phyloP scores from a whole-genome alignment of 805 yeast genomes.

The Clavispora vitiphila region DNA sequence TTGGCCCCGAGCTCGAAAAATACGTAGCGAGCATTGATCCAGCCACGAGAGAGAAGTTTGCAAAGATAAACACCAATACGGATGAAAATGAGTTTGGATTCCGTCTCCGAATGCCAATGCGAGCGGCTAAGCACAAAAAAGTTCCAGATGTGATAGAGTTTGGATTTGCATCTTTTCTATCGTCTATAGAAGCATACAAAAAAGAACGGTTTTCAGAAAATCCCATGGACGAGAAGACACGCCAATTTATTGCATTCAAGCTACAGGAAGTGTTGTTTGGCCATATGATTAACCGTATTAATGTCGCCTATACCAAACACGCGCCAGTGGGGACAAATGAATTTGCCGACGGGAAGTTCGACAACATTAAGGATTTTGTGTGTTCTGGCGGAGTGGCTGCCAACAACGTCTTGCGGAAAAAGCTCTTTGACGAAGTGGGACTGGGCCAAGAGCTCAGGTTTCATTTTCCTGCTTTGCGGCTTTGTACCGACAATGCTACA shows the following conservation, averaged over 20 bases:
- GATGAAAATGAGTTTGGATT: constrained; percentile 20
- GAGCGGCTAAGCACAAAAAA: constrained; percentile 24
- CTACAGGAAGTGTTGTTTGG: constrained; percentile 64
- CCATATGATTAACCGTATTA: constrained; percentile 66
- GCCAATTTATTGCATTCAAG: constrained; percentile 48
- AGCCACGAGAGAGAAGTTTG: constrained; percentile 19
- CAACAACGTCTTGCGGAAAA: constrained; percentile 50
- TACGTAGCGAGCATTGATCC: constrained; percentile 36
- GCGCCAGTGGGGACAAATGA: constrained; percentile 20
- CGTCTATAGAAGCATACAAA: constrained; percentile 41
- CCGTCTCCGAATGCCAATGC: constrained; percentile 27
- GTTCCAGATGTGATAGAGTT: constrained; percentile 37
- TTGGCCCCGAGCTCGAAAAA: constrained; percentile 76
- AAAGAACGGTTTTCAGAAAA: constrained; percentile 11
- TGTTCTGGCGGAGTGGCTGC: constrained; percentile 96
- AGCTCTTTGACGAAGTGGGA: constrained; percentile 38
- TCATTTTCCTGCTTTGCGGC: constrained; percentile 60
- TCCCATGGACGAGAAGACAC: constrained; percentile 44
- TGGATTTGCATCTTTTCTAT: constrained; percentile 74
- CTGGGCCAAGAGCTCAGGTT: constrained; percentile 24
- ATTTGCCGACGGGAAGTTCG: constrained; percentile 29
- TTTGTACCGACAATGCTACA: constrained; percentile 92
- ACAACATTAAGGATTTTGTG: constrained; percentile 51
- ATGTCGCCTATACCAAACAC: constrained; percentile 41
- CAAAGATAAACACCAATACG: constrained; percentile 15